Evolutionary conservation across 73 alveolate species (phyloP).

Genomic region (Diophrys sp.): DNA sequence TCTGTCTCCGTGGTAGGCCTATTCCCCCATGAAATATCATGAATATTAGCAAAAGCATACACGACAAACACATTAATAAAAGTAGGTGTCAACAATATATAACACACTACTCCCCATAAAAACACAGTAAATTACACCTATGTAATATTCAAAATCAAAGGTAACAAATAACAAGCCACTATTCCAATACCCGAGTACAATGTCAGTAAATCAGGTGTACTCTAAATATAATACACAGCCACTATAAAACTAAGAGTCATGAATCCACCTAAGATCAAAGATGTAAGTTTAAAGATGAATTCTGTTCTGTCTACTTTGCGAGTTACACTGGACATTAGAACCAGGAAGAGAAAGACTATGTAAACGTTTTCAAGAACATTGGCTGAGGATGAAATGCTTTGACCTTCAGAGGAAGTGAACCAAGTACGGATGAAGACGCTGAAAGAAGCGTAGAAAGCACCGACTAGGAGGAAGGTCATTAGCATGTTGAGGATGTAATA

Average conservation of each 20-base stretch:
- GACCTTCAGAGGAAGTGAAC: constrained; percentile 10
- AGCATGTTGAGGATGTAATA: constrained; percentile 8
- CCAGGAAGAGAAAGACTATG: background rate
- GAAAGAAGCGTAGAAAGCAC: constrained; percentile 16
- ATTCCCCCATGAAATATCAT: constrained; percentile 68
- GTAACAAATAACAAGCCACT: constrained; percentile 2
- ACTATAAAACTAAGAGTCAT: background rate
- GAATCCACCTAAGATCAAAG: constrained; percentile 3
- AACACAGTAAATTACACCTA: constrained; percentile 8
- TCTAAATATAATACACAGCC: background rate
- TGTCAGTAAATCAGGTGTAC: background rate
- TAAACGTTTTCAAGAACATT: constrained; percentile 21
- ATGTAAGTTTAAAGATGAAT: background rate
- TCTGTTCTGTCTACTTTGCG: background rate
- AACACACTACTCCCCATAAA: constrained; percentile 33
- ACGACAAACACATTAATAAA: constrained; percentile 43
- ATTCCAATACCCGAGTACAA: background rate
- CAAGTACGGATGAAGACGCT: constrained; percentile 6
- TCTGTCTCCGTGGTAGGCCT: constrained; percentile 36
- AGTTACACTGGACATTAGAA: constrained; percentile 4
- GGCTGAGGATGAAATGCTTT: background rate
- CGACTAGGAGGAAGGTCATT: constrained; percentile 19
- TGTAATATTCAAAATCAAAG: constrained; percentile 1
- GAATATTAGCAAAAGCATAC: constrained; percentile 52
- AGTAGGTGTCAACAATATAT: constrained; percentile 39